Percentiles rank a stretch among this genome's conserved stretches.
Conservation (phyloP, 305 asterid genomes). For the Solanum hybrid region DNA sequence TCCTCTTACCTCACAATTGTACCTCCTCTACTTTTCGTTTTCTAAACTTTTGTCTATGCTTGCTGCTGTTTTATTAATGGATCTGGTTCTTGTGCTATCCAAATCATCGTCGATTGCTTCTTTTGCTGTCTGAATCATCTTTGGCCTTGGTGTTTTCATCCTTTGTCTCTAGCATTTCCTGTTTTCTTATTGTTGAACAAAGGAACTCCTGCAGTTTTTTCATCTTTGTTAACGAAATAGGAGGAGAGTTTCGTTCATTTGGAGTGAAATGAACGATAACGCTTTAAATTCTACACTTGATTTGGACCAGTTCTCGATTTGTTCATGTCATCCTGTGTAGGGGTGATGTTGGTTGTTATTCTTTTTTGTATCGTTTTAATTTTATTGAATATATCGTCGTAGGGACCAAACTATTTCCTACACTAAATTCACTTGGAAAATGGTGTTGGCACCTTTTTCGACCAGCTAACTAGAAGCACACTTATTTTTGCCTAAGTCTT, state of each 20-base stretch:
- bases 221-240: neutral
- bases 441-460: neutral
- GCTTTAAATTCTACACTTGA: neutral
- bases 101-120: neutral
- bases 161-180: neutral
- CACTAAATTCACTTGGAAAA: neutral
- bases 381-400: neutral
- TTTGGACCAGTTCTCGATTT: neutral
- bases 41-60: neutral
- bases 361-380: neutral
- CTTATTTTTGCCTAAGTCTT: neutral
- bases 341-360: neutral
- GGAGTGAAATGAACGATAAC: neutral
- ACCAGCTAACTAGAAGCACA: neutral
- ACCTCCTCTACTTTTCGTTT: neutral
- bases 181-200: neutral
- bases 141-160: neutral
- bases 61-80: constrained; percentile 17
- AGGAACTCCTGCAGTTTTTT: neutral
- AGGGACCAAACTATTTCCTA: neutral
- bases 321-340: neutral
- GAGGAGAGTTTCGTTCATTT: neutral
- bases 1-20: constrained; percentile 6
- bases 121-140: neutral
- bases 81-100: constrained; percentile 2